Evolutionary conservation across 768 basidiomycete genomes (phyloP).

Genomic region (Leccinum subgranulosum): DNA sequence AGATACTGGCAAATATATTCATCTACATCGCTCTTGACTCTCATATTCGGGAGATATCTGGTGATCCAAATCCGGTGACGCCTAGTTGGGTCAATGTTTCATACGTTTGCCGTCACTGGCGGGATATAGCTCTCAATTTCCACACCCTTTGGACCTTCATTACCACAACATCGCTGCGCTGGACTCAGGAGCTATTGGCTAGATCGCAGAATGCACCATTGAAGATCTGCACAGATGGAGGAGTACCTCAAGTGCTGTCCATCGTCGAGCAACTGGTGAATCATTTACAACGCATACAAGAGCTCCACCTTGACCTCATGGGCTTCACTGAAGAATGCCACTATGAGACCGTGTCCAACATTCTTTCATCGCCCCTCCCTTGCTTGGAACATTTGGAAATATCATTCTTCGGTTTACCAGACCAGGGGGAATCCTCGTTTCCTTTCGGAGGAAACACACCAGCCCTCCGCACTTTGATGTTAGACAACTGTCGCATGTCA

Average conservation of each 20-base stretch:
- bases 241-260: neutral
- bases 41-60: no score
- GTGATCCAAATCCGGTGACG: no score
- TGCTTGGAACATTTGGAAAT: neutral
- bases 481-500: neutral
- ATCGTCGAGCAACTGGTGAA: neutral
- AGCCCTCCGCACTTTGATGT: neutral
- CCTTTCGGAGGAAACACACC: neutral
- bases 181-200: no score
- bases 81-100: neutral
- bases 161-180: no score
- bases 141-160: no score
- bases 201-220: conserved; percentile 37
- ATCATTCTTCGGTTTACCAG: no score
- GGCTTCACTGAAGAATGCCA: no score
- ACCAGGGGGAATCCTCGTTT: no score
- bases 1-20: no score
- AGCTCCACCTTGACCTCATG: neutral
- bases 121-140: no score
- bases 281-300: neutral
- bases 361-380: neutral
- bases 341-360: neutral
- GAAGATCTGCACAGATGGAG: neutral
- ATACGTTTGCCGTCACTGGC: neutral
- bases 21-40: no score